A percentile compares a stretch with the other conserved stretches of the same genome.
Conservation (phyloP, 441 rosid species). For the Jatropha multifida region DNA sequence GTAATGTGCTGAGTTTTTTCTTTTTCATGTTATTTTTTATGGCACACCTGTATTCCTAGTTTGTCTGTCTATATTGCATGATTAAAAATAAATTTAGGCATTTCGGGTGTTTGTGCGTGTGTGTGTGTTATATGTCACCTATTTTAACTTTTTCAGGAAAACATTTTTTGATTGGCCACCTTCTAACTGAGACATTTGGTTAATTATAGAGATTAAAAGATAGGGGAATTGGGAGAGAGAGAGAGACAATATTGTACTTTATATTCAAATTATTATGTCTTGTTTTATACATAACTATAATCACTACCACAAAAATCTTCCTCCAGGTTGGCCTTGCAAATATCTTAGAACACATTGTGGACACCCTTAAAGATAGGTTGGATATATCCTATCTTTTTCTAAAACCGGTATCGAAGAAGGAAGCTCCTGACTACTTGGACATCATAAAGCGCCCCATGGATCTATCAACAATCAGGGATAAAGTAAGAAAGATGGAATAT, state of each 20-base stretch:
- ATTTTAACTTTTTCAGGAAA: background rate
- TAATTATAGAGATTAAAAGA: background rate
- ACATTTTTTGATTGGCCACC: background rate
- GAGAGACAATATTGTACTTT: background rate
- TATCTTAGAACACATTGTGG: constrained; percentile 75
- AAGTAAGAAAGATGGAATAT: constrained; percentile 90
- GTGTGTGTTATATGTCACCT: too few species aligned
- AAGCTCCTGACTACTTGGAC: constrained; percentile 88
- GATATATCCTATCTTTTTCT: constrained; percentile 85
- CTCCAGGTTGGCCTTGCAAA: constrained; percentile 88
- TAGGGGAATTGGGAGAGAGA: background rate
- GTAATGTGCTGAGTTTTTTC: background rate
- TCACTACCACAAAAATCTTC: background rate
- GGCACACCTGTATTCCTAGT: background rate
- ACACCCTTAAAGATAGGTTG: constrained; percentile 52
- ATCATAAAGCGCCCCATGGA: constrained; percentile 79
- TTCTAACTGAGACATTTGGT: background rate
- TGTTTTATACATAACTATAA: background rate
- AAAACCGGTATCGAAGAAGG: constrained; percentile 89
- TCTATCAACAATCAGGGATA: constrained; percentile 78
- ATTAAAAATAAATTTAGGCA: background rate
- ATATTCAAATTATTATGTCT: background rate
- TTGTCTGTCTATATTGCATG: background rate
- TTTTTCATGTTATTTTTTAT: background rate
- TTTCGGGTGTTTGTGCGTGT: too few species aligned